Conservation (phyloP, 306 rosid species). For the Quercus glauca region DNA sequence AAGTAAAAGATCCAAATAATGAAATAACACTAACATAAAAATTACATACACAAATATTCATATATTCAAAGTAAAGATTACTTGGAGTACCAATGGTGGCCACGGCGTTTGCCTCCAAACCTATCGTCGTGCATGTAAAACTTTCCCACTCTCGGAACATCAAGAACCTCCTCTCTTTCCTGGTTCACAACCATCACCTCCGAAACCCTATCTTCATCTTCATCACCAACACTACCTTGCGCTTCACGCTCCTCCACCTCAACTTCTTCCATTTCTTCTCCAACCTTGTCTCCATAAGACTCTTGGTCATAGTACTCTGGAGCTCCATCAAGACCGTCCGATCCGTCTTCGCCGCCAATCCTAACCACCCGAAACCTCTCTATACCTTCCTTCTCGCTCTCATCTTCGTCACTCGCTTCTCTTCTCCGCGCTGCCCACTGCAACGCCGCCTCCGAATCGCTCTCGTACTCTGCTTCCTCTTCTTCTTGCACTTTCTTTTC, state of each 20-base stretch:
- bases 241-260: background rate
- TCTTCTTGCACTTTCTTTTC: background rate
- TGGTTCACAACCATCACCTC: background rate
- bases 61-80: background rate
- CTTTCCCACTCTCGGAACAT: slow-evolving; percentile 12
- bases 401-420: slow-evolving; percentile 23
- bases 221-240: background rate
- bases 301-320: background rate
- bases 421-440: slow-evolving; percentile 16
- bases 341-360: background rate
- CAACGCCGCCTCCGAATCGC: slow-evolving; percentile 6
- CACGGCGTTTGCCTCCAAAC: background rate
- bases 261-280: background rate
- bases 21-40: background rate
- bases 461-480: background rate
- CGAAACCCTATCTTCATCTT: slow-evolving; percentile 4
- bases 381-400: background rate
- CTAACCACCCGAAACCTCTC: background rate
- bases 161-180: background rate
- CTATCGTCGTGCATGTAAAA: slow-evolving; percentile 28
- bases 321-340: background rate
- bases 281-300: background rate
- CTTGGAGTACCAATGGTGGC: background rate
- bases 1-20: background rate
- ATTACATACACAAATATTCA: background rate